These are phyloP conservation scores for Gautieria morchelliformis DNA, from an alignment of 768 basidiomycete genomes.

Conservation along the genomic window DNA sequence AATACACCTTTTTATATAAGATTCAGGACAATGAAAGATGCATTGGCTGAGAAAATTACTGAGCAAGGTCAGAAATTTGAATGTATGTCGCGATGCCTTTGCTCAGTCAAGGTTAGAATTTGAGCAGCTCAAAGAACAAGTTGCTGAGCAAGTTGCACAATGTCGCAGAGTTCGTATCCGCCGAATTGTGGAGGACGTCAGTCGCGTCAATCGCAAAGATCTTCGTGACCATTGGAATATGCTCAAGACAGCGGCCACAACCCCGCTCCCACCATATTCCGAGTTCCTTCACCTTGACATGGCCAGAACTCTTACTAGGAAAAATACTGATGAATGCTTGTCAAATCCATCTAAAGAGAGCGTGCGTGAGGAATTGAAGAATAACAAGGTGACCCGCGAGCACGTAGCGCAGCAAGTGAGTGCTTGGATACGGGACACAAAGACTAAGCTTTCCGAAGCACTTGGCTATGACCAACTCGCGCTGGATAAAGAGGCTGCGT, in stretches of 20 bases:
- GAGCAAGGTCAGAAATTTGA: not conserved
- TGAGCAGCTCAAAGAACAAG: not conserved
- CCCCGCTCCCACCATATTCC: not conserved
- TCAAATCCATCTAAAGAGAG: not conserved
- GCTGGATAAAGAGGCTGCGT: conserved; percentile 28
- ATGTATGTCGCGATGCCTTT: not conserved
- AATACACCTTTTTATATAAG: conserved; percentile 1
- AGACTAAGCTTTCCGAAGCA: conserved; percentile 25
- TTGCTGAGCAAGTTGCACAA: not conserved
- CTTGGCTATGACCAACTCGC: conserved; percentile 49
- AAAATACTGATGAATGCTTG: not conserved
- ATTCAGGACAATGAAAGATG: not conserved
- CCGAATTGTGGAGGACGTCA: not conserved
- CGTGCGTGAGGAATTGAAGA: conserved; percentile 3
- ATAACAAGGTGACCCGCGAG: not conserved
- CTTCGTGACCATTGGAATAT: conserved; percentile 1
- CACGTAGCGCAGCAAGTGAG: not conserved
- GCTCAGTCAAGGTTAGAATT: not conserved
- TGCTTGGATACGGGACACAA: not conserved
- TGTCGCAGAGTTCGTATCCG: not conserved
- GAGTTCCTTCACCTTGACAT: conserved; percentile 4
- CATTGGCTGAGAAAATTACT: not conserved
- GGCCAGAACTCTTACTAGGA: not conserved
- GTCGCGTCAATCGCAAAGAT: conserved; percentile 1
- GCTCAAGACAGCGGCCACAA: not conserved